These are phyloP conservation scores for Botrytis fragariae DNA, from an alignment of 2,329 filamentous ascomycete genomes.

Conservation along the genomic window DNA sequence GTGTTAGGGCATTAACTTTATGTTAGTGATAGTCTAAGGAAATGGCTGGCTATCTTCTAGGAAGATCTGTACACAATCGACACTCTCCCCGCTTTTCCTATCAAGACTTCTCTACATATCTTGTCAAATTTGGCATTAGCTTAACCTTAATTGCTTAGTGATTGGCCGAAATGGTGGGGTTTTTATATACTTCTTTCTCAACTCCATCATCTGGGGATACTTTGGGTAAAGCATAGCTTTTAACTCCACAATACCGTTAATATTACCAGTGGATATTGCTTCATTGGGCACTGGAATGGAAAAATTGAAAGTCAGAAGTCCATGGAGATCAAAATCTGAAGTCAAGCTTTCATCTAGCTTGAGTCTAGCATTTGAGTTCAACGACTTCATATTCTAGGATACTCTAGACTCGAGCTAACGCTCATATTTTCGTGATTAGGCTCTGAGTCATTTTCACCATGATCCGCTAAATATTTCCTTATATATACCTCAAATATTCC, in stretches of 20 bases:
- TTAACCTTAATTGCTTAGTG: not conserved
- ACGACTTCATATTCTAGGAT: not conserved
- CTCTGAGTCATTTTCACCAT: no score
- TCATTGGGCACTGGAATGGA: not conserved
- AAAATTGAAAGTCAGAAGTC: not conserved
- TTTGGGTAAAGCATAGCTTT: not conserved
- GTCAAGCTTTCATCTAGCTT: not conserved
- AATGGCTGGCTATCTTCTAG: not conserved
- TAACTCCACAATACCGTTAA: rapidly evolving
- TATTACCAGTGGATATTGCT: not conserved
- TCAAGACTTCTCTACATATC: not conserved
- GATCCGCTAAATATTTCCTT: not conserved
- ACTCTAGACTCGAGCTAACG: not conserved
- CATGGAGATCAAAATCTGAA: not conserved
- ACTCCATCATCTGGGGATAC: not conserved
- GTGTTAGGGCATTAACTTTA: not conserved
- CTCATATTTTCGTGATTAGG: not conserved
- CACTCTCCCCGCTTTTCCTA: not conserved
- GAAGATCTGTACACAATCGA: rapidly evolving
- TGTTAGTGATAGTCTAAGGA: not conserved
- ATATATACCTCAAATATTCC: not conserved
- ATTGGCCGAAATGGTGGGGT: not conserved
- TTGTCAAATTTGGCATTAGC: not conserved
- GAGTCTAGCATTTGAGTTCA: not conserved
- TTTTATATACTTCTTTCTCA: not conserved